These are phyloP conservation scores for Sphaceloma murrayae DNA, from an alignment of 2,329 filamentous ascomycete genomes.

Conservation along the genomic window DNA sequence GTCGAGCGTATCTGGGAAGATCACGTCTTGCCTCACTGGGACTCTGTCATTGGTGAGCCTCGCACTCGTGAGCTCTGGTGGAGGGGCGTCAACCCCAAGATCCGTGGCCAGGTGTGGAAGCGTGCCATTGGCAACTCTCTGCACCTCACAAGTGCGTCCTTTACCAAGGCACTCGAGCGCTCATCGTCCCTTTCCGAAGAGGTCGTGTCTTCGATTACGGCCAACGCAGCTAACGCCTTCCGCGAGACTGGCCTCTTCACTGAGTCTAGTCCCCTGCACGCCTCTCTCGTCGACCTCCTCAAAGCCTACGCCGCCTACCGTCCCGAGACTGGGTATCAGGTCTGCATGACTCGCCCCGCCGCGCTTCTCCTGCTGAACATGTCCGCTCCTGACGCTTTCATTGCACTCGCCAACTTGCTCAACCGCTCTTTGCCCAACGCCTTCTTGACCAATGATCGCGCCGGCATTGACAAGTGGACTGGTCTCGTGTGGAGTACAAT, in stretches of 20 bases:
- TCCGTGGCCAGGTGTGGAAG: slow-evolving; percentile 60
- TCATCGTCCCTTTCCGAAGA: slow-evolving; percentile 52
- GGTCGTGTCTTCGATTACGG: slow-evolving; percentile 49
- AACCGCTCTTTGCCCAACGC: slow-evolving; percentile 66
- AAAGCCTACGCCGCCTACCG: slow-evolving; percentile 75
- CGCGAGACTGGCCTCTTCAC: slow-evolving; percentile 65
- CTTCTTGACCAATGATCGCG: slow-evolving; percentile 61
- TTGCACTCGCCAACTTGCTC: slow-evolving; percentile 64
- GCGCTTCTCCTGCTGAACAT: slow-evolving; percentile 65
- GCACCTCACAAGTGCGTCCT: slow-evolving; percentile 57
- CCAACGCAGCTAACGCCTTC: slow-evolving; percentile 59
- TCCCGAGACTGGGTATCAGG: slow-evolving; percentile 68
- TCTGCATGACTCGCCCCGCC: slow-evolving; percentile 64
- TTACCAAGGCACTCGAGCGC: slow-evolving; percentile 58
- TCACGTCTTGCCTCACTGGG: slow-evolving; percentile 68
- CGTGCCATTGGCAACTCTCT: slow-evolving; percentile 65
- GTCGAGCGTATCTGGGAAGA: slow-evolving; percentile 60
- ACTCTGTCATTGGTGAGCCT: slow-evolving; percentile 56
- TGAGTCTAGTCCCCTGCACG: slow-evolving; percentile 55
- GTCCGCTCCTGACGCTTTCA: slow-evolving; percentile 55
- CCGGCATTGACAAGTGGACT: slow-evolving; percentile 60
- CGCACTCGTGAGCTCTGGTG: slow-evolving; percentile 71
- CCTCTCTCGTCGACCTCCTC: slow-evolving; percentile 60
- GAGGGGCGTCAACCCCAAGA: slow-evolving; percentile 63
- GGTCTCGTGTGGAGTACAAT: slow-evolving; percentile 60